Evolutionary conservation across 306 rosid genomes (phyloP), one percentile per base, ranked within the genome.

Genomic region (Prunus davidiana): DNA sequence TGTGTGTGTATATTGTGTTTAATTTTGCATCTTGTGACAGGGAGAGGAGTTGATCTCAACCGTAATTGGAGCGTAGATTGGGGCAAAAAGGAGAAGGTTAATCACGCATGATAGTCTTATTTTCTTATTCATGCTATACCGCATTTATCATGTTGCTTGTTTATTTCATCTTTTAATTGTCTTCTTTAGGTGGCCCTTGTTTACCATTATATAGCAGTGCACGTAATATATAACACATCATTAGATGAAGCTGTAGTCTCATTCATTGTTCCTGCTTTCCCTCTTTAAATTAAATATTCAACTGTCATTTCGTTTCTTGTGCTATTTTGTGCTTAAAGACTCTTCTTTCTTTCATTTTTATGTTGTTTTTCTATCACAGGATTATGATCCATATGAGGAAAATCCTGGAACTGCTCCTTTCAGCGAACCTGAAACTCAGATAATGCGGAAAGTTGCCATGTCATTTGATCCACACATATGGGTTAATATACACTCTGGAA

Each of bases 31-130:
- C 69, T 67, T 79, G 73, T 81, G 60, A 63, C 91, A 96, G 99
- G 99, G 61, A 92, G 99, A 85, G 99, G 99, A 76, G 98, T 96
- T 84, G 99, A 96, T 92, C 93, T 92, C 81, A 96, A 96, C 80
- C 88, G 99, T 57, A 96, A 96, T 76, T 96, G 99, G 99, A 91
- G 98, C 60, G 97, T 96, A 61, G 99, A 96, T 81, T 96, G 99
- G 99, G 99, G 99, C 69, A 91, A 96, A 86, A 96, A 96, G 81
- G 99, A 92, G 83, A 91, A 92, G 99, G 99, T 95, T 55, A 13
- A 18, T 82, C 20, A 72, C 65, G 52, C 28, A 19, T 54, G n/a
- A 10, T 54, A 67, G 15, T 69, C 41, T 7, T 15, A 6, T 43
- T 73, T 43, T 61, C 15, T 61, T 12, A 60, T 8, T 64, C 67